phyloP scores from a whole-genome alignment of 352 stramenopile genomes.

The Phytopythium cucurbitacearum region DNA sequence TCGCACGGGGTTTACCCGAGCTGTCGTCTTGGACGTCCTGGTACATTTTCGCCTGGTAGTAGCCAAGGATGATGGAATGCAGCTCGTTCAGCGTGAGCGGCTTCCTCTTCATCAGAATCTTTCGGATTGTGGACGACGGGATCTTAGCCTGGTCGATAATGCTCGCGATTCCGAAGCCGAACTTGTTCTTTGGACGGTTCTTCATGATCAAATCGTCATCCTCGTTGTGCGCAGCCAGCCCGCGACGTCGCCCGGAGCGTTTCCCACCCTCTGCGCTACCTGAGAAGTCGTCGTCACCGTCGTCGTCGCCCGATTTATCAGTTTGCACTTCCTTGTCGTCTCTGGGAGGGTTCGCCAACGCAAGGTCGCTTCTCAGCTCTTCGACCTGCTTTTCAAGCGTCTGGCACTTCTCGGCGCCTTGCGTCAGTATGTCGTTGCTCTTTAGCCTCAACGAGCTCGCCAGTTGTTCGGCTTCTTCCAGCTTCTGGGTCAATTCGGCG shows the following conservation, averaged over 20 bases:
- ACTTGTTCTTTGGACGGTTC: conserved; percentile 58
- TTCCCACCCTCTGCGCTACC: conserved; percentile 10
- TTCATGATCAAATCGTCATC: conserved; percentile 52
- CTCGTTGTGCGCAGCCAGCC: conserved; percentile 15
- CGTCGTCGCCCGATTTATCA: conserved; percentile 16
- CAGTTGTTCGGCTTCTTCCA: conserved; percentile 43
- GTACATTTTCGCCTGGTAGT: conserved; percentile 82
- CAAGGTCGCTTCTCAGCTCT: conserved; percentile 32
- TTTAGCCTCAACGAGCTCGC: conserved; percentile 47
- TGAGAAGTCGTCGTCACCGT: conserved; percentile 15
- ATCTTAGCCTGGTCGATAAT: conserved; percentile 76
- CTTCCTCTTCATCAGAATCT: conserved; percentile 72
- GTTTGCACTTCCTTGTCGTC: conserved; percentile 54
- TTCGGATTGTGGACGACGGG: conserved; percentile 61
- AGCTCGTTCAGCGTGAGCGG: conserved; percentile 68
- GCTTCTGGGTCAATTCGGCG: conserved; percentile 25
- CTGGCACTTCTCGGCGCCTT: conserved; percentile 26
- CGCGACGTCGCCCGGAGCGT: conserved; percentile 20
- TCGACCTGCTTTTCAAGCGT: conserved; percentile 30
- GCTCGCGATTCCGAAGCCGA: conserved; percentile 66
- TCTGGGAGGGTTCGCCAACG: conserved; percentile 11
- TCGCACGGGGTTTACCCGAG: conserved; percentile 41
- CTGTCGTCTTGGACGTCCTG: conserved; percentile 73
- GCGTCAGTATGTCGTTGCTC: conserved; percentile 43
- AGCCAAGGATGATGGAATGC: conserved; percentile 66